These are phyloP conservation scores for Hordeum pubiflorum DNA, from an alignment of 202 grass and related monocot genomes.

Conservation along the genomic window DNA sequence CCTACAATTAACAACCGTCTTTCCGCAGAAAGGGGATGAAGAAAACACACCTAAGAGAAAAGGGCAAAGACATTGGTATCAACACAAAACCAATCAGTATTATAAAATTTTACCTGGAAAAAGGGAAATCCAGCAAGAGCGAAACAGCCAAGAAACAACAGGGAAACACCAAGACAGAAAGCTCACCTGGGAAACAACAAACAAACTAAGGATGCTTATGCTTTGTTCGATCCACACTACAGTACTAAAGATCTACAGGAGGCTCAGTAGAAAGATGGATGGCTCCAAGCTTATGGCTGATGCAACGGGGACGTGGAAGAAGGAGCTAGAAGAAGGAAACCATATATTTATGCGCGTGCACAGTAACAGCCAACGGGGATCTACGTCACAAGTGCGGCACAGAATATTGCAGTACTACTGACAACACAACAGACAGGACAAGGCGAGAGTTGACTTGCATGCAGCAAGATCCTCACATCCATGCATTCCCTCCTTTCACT, in stretches of 20 bases:
- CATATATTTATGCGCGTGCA: slow-evolving; percentile 13
- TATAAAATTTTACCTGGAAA: neutral
- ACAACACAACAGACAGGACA: neutral
- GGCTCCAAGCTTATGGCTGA: slow-evolving; percentile 23
- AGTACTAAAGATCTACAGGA: neutral
- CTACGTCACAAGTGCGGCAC: neutral
- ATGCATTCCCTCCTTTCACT: neutral
- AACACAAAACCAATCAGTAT: neutral
- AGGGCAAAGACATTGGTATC: neutral
- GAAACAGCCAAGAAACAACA: neutral
- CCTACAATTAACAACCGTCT: neutral
- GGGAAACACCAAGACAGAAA: neutral
- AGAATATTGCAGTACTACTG: neutral
- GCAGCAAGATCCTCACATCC: neutral
- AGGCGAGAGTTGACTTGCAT: slow-evolving; percentile 13
- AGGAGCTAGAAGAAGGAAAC: neutral
- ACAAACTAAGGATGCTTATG: neutral
- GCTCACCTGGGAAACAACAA: slow-evolving; percentile 15
- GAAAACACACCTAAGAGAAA: neutral
- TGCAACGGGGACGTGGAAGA: neutral
- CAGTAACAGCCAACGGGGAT: neutral
- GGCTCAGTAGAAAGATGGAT: neutral
- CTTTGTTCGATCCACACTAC: neutral
- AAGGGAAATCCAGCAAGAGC: neutral
- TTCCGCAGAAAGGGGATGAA: neutral